A percentile compares a stretch with the other conserved stretches of the same genome.
phyloP scores from a whole-genome alignment of 139 green algal genomes.

The Dunaliella sp. region DNA sequence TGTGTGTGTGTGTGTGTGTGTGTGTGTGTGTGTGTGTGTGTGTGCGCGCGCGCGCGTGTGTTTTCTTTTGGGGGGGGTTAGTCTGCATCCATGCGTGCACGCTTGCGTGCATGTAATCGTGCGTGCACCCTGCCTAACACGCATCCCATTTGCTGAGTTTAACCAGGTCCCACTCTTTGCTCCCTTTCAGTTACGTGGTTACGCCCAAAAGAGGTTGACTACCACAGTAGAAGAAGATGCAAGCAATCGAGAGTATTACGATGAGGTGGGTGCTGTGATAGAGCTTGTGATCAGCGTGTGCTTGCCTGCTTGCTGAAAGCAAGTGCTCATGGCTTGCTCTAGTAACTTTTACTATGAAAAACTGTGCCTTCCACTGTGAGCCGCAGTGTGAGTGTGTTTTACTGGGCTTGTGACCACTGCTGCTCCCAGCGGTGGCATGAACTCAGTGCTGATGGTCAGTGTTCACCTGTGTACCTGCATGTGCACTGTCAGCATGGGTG shows the following conservation, averaged over 20 bases:
- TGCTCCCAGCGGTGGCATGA: not conserved
- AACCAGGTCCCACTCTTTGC: not conserved
- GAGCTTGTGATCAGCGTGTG: not conserved
- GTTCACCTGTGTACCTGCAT: too few species aligned
- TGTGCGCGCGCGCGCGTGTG: too few species aligned
- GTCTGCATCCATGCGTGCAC: not conserved
- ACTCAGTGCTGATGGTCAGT: not conserved
- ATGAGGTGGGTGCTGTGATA: slow-evolving; percentile 27
- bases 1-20: too few species aligned
- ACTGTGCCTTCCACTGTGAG: not conserved
- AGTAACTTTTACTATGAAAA: not conserved
- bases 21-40: too few species aligned
- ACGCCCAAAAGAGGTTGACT: slow-evolving; percentile 44
- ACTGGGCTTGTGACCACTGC: not conserved
- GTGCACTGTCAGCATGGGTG: too few species aligned
- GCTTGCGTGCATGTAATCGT: not conserved
- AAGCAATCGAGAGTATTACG: slow-evolving; percentile 52
- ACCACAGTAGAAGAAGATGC: slow-evolving; percentile 53
- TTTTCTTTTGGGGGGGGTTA: slow-evolving; percentile 19
- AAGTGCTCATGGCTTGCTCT: not conserved
- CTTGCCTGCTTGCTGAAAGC: not conserved
- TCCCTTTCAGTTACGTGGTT: slow-evolving; percentile 28
- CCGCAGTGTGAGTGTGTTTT: not conserved
- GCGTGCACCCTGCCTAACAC: not conserved
- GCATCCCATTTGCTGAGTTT: not conserved